These are phyloP conservation scores for Podospora appendiculata DNA, from an alignment of 495 filamentous ascomycete genomes.

Conservation along the genomic window DNA sequence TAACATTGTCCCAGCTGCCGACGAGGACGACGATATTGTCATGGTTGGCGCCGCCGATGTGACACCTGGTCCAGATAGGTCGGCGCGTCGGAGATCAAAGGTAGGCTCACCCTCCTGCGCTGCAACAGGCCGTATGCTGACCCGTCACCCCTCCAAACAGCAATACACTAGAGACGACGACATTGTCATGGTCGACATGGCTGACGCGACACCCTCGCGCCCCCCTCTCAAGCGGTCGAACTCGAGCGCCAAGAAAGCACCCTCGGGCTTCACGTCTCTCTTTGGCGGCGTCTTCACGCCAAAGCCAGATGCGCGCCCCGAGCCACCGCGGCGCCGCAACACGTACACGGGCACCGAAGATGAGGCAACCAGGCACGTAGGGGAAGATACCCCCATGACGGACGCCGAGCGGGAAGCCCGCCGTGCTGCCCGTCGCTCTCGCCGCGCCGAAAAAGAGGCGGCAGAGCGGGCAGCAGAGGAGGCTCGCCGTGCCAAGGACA, in stretches of 20 bases:
- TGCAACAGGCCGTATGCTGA: too few relatives aligned
- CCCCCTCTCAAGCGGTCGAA: constrained; percentile 32
- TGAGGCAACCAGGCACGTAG: constrained; percentile 20
- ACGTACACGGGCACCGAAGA: constrained; percentile 36
- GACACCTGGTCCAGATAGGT: constrained; percentile 34
- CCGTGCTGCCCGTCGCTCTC: constrained; percentile 43
- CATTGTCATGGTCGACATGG: constrained; percentile 30
- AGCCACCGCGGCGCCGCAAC: constrained; percentile 32
- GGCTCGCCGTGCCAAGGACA: constrained; percentile 34
- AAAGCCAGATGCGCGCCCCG: constrained; percentile 27
- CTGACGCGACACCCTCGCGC: constrained; percentile 21
- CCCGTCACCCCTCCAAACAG: constrained; percentile 12
- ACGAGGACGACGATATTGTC: constrained; percentile 40
- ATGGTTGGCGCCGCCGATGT: constrained; percentile 37
- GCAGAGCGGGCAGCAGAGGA: constrained; percentile 42
- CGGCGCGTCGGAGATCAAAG: constrained; percentile 37
- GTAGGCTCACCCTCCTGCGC: constrained; percentile 14
- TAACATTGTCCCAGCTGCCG: constrained; percentile 11
- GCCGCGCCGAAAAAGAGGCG: constrained; percentile 38
- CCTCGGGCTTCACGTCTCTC: constrained; percentile 24
- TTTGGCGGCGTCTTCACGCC: constrained; percentile 35
- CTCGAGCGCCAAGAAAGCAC: constrained; percentile 31
- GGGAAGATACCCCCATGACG: constrained; percentile 22
- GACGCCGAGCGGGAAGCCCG: constrained; percentile 48
- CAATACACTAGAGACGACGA: constrained; percentile 33